phyloP scores from a whole-genome alignment of 805 yeast species.

The Komagataella phaffii region DNA sequence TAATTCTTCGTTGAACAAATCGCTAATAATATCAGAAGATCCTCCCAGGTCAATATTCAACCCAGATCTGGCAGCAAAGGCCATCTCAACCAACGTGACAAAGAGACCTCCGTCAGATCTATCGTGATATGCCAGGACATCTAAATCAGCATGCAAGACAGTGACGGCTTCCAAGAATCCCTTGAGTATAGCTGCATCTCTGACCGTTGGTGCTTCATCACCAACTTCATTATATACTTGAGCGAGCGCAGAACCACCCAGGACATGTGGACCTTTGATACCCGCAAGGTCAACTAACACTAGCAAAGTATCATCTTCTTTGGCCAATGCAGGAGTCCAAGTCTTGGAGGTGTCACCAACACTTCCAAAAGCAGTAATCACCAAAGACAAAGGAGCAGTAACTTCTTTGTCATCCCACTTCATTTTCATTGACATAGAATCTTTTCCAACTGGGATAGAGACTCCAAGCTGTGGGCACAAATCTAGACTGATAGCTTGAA shows the following conservation, averaged over 20 bases:
- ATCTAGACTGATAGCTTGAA: slow-evolving; percentile 88
- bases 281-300: slow-evolving; percentile 73
- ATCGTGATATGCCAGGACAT: slow-evolving; percentile 86
- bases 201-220: slow-evolving; percentile 70
- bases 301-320: slow-evolving; percentile 42
- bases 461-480: slow-evolving; percentile 88
- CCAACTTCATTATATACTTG: slow-evolving; percentile 91
- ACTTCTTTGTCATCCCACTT: slow-evolving; percentile 90
- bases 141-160: slow-evolving; percentile 51
- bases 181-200: slow-evolving; percentile 48
- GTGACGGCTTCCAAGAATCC: slow-evolving; percentile 57
- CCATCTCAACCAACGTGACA: slow-evolving; percentile 84
- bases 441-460: slow-evolving; percentile 96
- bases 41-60: slow-evolving; percentile 36
- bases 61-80: slow-evolving; percentile 91
- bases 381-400: slow-evolving; percentile 86
- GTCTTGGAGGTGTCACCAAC: slow-evolving; percentile 76
- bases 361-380: slow-evolving; percentile 84
- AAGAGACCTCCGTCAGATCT: slow-evolving; percentile 94
- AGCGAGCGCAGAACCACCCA: slow-evolving; percentile 92
- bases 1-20: slow-evolving; percentile 81
- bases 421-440: slow-evolving; percentile 99
- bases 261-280: slow-evolving; percentile 28
- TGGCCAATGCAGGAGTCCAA: slow-evolving; percentile 83
- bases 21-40: slow-evolving; percentile 19